Base-by-base conservation (phyloP, 805 yeast genomes). In the Spathaspora arborariae region DNA sequence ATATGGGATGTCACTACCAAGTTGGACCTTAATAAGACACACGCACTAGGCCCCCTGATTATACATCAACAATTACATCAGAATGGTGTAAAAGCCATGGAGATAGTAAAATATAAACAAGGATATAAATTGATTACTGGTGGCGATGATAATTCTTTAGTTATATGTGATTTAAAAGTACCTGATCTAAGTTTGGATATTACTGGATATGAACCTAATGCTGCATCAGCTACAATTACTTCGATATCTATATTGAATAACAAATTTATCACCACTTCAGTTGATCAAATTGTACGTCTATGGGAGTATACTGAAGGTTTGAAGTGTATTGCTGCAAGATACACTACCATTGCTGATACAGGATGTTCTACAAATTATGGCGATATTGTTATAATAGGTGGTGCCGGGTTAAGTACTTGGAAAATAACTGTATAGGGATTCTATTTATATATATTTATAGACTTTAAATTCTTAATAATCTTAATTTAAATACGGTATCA, bases 261-360 rank as follows among this genome's bases (percentile, higher is more conserved):
- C n/a, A 58, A 55, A 39, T 59, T 81, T 8, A 50, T 84, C 6
- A 85, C 85, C 1, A 79, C 86, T 0, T 84, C 96, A 0, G 96
- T 89, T 3, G 99, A 94, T 56, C 99, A 94, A 62, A 72, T 81
- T 4, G 69, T 88, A 0, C 73, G 85, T 45, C 43, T 76, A 4
- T 91, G 97, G 97, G 49, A 63, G 3, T 59, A 56, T n/a, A 59
- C 64, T 7, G 46, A 56, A 1, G 53, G 51, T 1, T 53, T 70
- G 35, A 39, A 48, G 2, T 62, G 68, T 34, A 45, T 48, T 2
- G 72, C 74, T 7, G 68, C 76, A 0, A 62, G 62, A 39, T 87
- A 85, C 62, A 88, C 96, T 1, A 84, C 96, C 0, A 80, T 90
- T 30, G 96, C 97, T 0, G 99, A 92, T 57, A 88, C 97, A 0